Conservation (phyloP, 441 rosid species). For the Adansonia grandidieri region DNA sequence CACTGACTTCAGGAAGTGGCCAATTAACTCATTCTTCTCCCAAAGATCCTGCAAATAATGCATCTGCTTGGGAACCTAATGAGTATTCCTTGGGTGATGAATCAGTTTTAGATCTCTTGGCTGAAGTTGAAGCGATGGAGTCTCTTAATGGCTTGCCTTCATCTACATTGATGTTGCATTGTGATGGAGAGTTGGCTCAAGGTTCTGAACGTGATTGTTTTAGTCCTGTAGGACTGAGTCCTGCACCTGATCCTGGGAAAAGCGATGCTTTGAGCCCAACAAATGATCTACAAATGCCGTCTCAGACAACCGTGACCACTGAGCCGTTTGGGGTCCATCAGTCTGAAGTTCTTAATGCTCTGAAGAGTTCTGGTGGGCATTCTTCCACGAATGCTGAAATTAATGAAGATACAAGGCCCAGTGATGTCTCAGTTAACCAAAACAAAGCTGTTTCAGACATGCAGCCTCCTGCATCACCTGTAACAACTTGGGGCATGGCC, state of each 20-base stretch:
- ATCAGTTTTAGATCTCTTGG: conserved; percentile 95
- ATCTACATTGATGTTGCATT: conserved; percentile 69
- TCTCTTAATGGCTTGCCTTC: conserved; percentile 76
- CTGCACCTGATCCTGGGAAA: conserved; percentile 63
- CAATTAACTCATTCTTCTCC: conserved; percentile 51
- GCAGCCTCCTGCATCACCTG: conserved; percentile 46
- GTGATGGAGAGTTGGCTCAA: conserved; percentile 50
- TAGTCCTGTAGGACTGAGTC: conserved; percentile 71
- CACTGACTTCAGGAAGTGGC: conserved; percentile 63
- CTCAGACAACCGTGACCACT: conserved; percentile 50
- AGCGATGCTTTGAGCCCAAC: conserved; percentile 78
- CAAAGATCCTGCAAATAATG: conserved; percentile 45
- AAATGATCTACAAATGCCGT: conserved; percentile 56
- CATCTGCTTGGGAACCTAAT: conserved; percentile 67
- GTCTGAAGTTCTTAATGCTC: conserved; percentile 39
- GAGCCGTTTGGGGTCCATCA: conserved; percentile 40
- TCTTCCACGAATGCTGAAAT: conserved; percentile 52
- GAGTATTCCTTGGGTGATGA: conserved; percentile 81
- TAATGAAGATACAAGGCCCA: conserved; percentile 47
- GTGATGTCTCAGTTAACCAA: conserved; percentile 53
- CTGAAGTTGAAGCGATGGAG: conserved; percentile 99
- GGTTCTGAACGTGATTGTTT: conserved; percentile 75
- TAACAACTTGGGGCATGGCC: conserved; percentile 46
- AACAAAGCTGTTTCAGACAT: conserved; percentile 52
- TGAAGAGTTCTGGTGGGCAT: conserved; percentile 51